Percentiles rank a stretch among this genome's conserved stretches.
Conservation (phyloP, 2,329 filamentous ascomycete species). For the Teratosphaeria pseudoeucalypti region DNA sequence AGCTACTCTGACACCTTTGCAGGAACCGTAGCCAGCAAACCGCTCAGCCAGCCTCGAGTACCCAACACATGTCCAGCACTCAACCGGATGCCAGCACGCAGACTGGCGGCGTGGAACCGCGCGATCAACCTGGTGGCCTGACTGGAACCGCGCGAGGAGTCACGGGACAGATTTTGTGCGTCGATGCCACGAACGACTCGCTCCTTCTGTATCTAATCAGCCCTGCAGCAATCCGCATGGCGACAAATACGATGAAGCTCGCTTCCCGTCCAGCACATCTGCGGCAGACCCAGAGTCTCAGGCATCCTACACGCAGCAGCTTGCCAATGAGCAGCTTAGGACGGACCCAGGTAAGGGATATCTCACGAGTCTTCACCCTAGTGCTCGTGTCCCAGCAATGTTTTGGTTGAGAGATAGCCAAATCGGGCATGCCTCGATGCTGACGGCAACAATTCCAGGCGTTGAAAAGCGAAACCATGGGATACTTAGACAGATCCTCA, state of each 20-base stretch:
- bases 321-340: background rate
- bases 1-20: background rate
- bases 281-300: background rate
- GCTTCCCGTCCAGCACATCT: constrained; percentile 1
- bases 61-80: background rate
- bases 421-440: background rate
- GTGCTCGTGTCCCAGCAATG: too few relatives aligned
- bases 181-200: background rate
- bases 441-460: background rate
- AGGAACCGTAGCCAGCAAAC: background rate
- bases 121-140: background rate
- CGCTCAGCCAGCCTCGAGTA: background rate
- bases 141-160: background rate
- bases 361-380: too few relatives aligned
- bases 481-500: constrained; percentile 5
- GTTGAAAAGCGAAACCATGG: background rate
- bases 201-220: background rate
- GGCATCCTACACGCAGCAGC: background rate
- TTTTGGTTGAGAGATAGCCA: too few relatives aligned
- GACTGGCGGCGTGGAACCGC: background rate
- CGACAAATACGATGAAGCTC: constrained; percentile 9
- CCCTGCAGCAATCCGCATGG: constrained; percentile 7
- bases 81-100: background rate
- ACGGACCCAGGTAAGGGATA: background rate
- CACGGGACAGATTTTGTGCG: background rate